phyloP scores from a whole-genome alignment of 805 yeast species.

The Pichia nakasei region DNA sequence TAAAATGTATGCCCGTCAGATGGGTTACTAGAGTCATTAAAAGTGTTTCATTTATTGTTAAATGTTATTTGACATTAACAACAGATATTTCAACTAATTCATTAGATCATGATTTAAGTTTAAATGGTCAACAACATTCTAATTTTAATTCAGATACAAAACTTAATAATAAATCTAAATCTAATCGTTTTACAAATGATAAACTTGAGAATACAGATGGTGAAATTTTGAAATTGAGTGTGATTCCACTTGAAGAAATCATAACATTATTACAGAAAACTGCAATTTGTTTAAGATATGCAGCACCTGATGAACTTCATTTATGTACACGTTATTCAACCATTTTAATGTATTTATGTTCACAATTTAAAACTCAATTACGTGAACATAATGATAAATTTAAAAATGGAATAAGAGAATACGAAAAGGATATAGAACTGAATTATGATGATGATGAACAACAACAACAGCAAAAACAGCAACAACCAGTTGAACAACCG shows the following conservation, averaged over 20 bases:
- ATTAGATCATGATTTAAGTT: neutral
- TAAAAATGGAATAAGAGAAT: slow-evolving; percentile 7
- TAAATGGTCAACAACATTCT: neutral
- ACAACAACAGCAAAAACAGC: slow-evolving; percentile 1
- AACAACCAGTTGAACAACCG: slow-evolving; percentile 1
- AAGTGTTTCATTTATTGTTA: slow-evolving; percentile 84
- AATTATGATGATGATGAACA: slow-evolving; percentile 5
- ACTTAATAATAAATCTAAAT: no score
- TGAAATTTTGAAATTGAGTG: slow-evolving; percentile 41
- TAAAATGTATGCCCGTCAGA: slow-evolving; percentile 81
- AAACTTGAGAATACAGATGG: slow-evolving; percentile 7
- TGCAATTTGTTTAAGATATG: slow-evolving; percentile 66
- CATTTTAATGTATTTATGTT: slow-evolving; percentile 64
- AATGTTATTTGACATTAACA: slow-evolving; percentile 65
- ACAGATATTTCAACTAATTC: slow-evolving; percentile 13
- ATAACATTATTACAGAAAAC: slow-evolving; percentile 58
- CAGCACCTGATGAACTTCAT: slow-evolving; percentile 86
- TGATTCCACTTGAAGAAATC: slow-evolving; percentile 65
- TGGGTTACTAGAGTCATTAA: slow-evolving; percentile 84
- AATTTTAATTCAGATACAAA: neutral
- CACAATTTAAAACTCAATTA: slow-evolving; percentile 52
- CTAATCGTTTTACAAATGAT: neutral
- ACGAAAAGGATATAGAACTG: slow-evolving; percentile 6
- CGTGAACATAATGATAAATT: slow-evolving; percentile 13
- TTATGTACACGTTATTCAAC: slow-evolving; percentile 73